These are phyloP conservation scores for Purpureocillium takamizusanense DNA, from an alignment of 2,329 filamentous ascomycete species.

Conservation along the genomic window DNA sequence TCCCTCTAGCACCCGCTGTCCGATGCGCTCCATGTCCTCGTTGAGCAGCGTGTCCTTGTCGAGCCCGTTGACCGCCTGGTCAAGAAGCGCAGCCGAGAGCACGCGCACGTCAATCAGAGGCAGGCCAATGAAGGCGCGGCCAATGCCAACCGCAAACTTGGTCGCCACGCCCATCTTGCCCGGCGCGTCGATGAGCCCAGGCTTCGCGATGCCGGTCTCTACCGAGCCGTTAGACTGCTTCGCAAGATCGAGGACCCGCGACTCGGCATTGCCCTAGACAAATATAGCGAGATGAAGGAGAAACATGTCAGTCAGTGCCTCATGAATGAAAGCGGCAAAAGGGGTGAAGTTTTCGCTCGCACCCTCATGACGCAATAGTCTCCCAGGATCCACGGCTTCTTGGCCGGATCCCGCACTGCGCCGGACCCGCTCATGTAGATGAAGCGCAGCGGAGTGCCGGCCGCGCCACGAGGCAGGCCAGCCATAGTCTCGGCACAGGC, in stretches of 20 bases:
- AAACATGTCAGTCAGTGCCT: too few relatives aligned
- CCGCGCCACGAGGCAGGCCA: conserved; percentile 11
- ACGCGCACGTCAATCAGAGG: conserved; percentile 25
- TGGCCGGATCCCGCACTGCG: conserved; percentile 33
- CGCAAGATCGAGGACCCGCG: conserved; percentile 29
- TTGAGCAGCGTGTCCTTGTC: conserved; percentile 35
- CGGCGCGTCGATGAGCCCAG: conserved; percentile 27
- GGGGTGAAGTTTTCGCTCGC: too few relatives aligned
- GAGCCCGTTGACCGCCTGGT: conserved; percentile 34
- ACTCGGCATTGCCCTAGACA: conserved; percentile 38
- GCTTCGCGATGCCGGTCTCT: conserved; percentile 29
- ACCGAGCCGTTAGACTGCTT: conserved; percentile 25
- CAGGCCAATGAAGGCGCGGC: conserved; percentile 14
- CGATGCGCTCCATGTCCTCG: conserved; percentile 31
- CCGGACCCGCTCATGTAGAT: conserved; percentile 38
- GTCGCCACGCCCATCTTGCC: neutral
- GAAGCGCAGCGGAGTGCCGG: conserved; percentile 31
- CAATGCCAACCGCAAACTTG: neutral
- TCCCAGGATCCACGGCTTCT: conserved; percentile 25
- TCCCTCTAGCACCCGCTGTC: neutral
- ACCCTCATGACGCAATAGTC: conserved; percentile 38
- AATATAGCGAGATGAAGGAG: too few relatives aligned
- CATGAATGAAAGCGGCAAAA: too few relatives aligned
- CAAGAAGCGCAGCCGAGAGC: conserved; percentile 31
- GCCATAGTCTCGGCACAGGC: conserved; percentile 24